phyloP scores from a whole-genome alignment of 2,329 filamentous ascomycete species.

The Exophiala sp. region DNA sequence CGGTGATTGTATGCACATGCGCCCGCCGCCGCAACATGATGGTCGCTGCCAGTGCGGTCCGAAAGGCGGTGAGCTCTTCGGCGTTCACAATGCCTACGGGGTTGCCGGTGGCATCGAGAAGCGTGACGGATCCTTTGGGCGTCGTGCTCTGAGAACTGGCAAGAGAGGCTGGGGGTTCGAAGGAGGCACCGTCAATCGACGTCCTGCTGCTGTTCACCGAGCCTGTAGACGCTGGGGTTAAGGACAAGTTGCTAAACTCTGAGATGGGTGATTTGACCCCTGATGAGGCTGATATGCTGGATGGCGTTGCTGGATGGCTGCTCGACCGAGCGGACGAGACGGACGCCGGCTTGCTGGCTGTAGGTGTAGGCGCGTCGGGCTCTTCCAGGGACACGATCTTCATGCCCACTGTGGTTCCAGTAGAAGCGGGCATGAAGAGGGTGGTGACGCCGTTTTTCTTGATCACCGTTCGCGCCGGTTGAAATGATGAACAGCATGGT shows the following conservation, averaged over 20 bases:
- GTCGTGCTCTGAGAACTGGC: conserved; percentile 40
- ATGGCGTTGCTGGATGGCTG: conserved; percentile 11
- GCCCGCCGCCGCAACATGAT: conserved; percentile 60
- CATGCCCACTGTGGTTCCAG: conserved; percentile 54
- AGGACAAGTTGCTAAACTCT: conserved; percentile 34
- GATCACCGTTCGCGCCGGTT: conserved; percentile 57
- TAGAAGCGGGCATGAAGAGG: conserved; percentile 62
- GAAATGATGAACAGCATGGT: conserved; percentile 54
- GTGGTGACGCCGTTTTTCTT: conserved; percentile 57
- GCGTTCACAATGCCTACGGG: conserved; percentile 61
- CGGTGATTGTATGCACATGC: conserved; percentile 66
- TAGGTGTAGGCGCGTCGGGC: conserved; percentile 14
- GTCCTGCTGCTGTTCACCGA: conserved; percentile 25
- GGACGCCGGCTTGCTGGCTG: conserved; percentile 5
- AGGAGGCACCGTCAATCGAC: conserved; percentile 29
- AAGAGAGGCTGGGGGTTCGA: conserved; percentile 30
- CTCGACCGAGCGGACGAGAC: conserved; percentile 5
- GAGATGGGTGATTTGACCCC: conserved; percentile 36
- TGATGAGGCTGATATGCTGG: conserved; percentile 19
- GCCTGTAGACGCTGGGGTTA: conserved; percentile 33
- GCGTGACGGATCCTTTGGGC: conserved; percentile 53
- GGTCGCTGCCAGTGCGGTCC: conserved; percentile 57
- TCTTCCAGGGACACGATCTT: conserved; percentile 57
- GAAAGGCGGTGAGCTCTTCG: conserved; percentile 62
- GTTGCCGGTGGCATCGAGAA: conserved; percentile 53